These are phyloP conservation scores for Acrocalymma vagum DNA, from an alignment of 2,329 filamentous ascomycete species.

Conservation along the genomic window DNA sequence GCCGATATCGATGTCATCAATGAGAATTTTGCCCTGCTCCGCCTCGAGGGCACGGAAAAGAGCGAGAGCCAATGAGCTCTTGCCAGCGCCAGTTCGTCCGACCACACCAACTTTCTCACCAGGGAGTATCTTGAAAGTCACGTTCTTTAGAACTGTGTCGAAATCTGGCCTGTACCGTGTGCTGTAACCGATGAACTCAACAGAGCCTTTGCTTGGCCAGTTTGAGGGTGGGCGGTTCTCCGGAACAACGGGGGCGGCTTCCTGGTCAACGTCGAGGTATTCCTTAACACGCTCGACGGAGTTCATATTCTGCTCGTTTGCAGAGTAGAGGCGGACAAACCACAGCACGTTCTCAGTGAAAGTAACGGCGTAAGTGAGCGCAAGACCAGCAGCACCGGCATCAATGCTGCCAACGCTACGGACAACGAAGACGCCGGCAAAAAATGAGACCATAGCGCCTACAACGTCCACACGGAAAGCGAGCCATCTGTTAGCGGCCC, in stretches of 20 bases:
- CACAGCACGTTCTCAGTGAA: constrained; percentile 98
- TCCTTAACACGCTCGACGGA: constrained; percentile 97
- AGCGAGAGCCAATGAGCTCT: constrained; percentile 92
- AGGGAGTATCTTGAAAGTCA: constrained; percentile 86
- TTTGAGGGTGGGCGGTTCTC: constrained; percentile 78
- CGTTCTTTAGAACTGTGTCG: constrained; percentile 82
- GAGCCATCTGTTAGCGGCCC: constrained; percentile 97
- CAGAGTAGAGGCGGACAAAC: constrained; percentile 92
- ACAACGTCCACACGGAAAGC: constrained; percentile 90
- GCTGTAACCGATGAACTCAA: constrained; percentile 89
- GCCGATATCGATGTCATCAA: constrained; percentile 91
- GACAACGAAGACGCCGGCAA: constrained; percentile 90
- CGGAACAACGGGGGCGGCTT: constrained; percentile 80
- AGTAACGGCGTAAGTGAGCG: constrained; percentile 92
- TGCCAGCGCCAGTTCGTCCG: constrained; percentile 92
- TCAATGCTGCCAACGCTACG: constrained; percentile 83
- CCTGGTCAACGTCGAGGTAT: constrained; percentile 95
- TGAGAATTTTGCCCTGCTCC: constrained; percentile 85
- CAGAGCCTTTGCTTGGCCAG: constrained; percentile 86
- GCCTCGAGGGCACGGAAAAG: constrained; percentile 94
- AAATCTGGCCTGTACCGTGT: constrained; percentile 89
- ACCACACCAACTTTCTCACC: constrained; percentile 96
- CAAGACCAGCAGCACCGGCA: constrained; percentile 90
- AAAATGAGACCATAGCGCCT: constrained; percentile 92
- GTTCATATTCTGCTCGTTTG: constrained; percentile 99